Evolutionary conservation across 2,329 filamentous ascomycete genomes (phyloP).

Genomic region (Xylariaceae sp.): DNA sequence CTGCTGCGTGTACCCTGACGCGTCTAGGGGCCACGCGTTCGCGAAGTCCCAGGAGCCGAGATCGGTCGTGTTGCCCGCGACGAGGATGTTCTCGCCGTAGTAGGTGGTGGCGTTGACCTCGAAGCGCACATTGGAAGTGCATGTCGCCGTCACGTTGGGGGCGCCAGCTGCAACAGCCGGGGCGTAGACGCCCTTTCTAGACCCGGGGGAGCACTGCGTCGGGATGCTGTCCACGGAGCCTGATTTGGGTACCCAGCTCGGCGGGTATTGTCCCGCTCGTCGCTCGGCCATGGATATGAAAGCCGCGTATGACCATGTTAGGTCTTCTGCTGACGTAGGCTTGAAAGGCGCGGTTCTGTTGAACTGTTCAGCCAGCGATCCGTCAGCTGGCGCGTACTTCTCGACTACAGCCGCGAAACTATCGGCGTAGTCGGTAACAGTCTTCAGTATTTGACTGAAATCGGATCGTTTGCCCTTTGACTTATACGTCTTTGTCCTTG

Average conservation of each 20-base stretch:
- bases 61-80: conserved; percentile 38
- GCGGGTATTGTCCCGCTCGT: conserved; percentile 31
- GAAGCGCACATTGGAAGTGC: conserved; percentile 37
- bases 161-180: conserved; percentile 33
- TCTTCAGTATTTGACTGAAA: conserved; percentile 40
- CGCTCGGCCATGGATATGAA: conserved; percentile 43
- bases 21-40: conserved; percentile 35
- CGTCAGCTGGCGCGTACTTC: conserved; percentile 43
- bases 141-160: conserved; percentile 29
- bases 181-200: conserved; percentile 28
- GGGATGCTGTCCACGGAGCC: conserved; percentile 24
- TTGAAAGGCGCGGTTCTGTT: conserved; percentile 32
- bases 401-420: conserved; percentile 44
- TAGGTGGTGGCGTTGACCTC: conserved; percentile 41
- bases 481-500: conserved; percentile 42
- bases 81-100: conserved; percentile 43
- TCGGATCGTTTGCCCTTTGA: conserved; percentile 28
- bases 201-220: conserved; percentile 22
- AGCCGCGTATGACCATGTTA: conserved; percentile 70
- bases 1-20: conserved; percentile 36
- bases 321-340: conserved; percentile 41
- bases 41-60: conserved; percentile 40
- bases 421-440: conserved; percentile 49
- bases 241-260: conserved; percentile 24
- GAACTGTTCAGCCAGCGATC: conserved; percentile 46